Percentiles rank a stretch among this genome's conserved stretches.
Evolutionary conservation across 768 basidiomycete genomes (phyloP).

Genomic region (Collybiopsis confluens): DNA sequence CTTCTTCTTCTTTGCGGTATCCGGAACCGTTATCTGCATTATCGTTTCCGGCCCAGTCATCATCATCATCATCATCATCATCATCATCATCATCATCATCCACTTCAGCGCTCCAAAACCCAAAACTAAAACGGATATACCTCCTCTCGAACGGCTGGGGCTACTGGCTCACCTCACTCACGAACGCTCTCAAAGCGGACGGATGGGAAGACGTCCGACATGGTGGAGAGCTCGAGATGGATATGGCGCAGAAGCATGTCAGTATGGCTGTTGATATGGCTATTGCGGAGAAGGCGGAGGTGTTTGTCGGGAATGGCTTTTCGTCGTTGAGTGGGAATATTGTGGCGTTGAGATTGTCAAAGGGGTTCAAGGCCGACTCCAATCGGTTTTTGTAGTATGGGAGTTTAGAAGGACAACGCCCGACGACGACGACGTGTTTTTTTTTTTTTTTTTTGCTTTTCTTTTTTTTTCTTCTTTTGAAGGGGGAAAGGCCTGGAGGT

Average conservation of each 20-base stretch:
- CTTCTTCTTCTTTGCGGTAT: too few relatives aligned
- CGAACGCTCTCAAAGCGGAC: conserved; percentile 29
- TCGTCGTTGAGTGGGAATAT: conserved; percentile 38
- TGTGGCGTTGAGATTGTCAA: conserved; percentile 30
- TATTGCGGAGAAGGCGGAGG: conserved; percentile 21
- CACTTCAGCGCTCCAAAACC: background rate
- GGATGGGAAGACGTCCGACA: conserved; percentile 44
- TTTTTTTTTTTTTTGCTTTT: too few relatives aligned
- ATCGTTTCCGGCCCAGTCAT: too few relatives aligned
- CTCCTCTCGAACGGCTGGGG: conserved; percentile 47
- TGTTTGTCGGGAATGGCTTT: conserved; percentile 36
- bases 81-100: background rate
- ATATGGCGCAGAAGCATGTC: conserved; percentile 18
- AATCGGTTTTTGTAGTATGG: conserved; percentile 28
- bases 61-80: conserved; percentile 5
- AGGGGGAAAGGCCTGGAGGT: too few relatives aligned
- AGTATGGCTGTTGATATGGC: conserved; percentile 25
- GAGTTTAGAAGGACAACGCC: background rate
- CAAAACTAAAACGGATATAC: conserved; percentile 37
- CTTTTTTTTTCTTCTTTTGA: too few relatives aligned
- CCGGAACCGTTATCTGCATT: too few relatives aligned
- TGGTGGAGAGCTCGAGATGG: conserved; percentile 30
- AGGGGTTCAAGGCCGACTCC: conserved; percentile 20
- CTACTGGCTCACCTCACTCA: conserved; percentile 39
- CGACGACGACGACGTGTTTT: too few relatives aligned